Evolutionary conservation across 805 yeast genomes (phyloP), one percentile per base, ranked within the genome.

Genomic region (Dipodascus albidus): DNA sequence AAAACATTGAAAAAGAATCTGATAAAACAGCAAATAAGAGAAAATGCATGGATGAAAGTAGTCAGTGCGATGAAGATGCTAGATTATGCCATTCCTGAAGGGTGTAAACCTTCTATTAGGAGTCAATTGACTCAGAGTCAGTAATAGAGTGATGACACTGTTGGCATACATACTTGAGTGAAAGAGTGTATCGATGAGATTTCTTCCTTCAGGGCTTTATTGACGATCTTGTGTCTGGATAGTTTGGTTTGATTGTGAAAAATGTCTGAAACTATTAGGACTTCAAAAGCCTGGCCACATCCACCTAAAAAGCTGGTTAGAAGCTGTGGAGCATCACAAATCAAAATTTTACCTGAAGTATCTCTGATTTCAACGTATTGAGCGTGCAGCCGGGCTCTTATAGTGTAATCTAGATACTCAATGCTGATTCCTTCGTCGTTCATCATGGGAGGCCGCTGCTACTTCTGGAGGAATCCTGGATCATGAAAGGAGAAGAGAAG

Each of bases 201-300:
- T 66, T 90, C 96, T n/a, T 84, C 87, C 61, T 83, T 83, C 57
- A 93, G 74, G 1, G 85, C 81, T 31, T 66, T 72, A 67, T 93
- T 93, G 50, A 95, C 96, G 59, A 89, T 62, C 59, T 98, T 74
- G 62, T 91, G 96, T 64, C 99, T 78, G 73, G 82, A 79, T 50
- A 93, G 73, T 66, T 85, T 86, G 70, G 87, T 88, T 70, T 88
- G 87, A 22, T 93, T 93, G 55, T 74, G 67, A 67, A 95, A 93
- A 21, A 73, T 64, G 48, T 80, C 82, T 69, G 74, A 71, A 8
- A 93, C 96, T 23, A 95, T 90, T 3, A 87, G 78, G 33, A 89
- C 96, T 41, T 95, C 96, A 68, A 90, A 91, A 1, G 98, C 96
- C 67, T 91, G 96, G 3, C 99, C 99, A 70, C 99, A 93, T 1